A percentile compares a stretch with the other conserved stretches of the same genome.
Evolutionary conservation across 441 rosid species (phyloP).

Genomic region (Bruguiera hainesii): DNA sequence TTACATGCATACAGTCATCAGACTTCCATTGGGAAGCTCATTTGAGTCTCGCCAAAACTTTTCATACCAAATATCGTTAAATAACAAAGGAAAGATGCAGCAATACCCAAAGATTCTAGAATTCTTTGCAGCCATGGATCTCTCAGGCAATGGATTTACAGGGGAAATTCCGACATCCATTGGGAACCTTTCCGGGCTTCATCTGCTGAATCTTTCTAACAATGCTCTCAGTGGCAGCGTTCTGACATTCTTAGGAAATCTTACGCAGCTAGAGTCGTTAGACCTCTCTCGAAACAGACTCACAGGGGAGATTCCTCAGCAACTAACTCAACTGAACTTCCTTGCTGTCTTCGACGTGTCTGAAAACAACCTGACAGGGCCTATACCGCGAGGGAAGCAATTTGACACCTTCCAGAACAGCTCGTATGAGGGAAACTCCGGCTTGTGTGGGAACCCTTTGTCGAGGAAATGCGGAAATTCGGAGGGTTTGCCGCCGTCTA

Average conservation of each 20-base stretch:
- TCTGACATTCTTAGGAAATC: constrained; percentile 37
- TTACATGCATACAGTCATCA: not conserved
- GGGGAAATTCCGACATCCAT: constrained; percentile 44
- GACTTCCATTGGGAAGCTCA: fast-evolving
- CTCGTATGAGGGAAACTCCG: constrained; percentile 39
- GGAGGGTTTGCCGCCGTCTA: not conserved
- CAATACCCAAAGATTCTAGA: constrained; percentile 51
- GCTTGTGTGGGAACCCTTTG: constrained; percentile 39
- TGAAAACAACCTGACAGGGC: constrained; percentile 48
- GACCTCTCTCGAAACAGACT: constrained; percentile 52
- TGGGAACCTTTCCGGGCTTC: too few species aligned
- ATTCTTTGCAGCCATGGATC: constrained; percentile 48
- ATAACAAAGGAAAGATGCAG: constrained; percentile 26
- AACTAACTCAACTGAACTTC: constrained; percentile 25
- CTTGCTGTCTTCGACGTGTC: constrained; percentile 61
- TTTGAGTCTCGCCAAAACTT: fast-evolving
- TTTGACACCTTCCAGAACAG: not conserved
- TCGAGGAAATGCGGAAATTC: constrained; percentile 8
- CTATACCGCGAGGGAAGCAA: constrained; percentile 33
- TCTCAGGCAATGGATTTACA: constrained; percentile 34
- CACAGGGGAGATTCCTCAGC: constrained; percentile 55
- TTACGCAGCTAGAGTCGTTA: constrained; percentile 44
- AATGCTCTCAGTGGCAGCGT: too few species aligned
- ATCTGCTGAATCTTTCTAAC: too few species aligned
- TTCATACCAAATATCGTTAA: not conserved